Evolutionary conservation across 345 rosid species (phyloP).

Genomic region (Salix caprea): DNA sequence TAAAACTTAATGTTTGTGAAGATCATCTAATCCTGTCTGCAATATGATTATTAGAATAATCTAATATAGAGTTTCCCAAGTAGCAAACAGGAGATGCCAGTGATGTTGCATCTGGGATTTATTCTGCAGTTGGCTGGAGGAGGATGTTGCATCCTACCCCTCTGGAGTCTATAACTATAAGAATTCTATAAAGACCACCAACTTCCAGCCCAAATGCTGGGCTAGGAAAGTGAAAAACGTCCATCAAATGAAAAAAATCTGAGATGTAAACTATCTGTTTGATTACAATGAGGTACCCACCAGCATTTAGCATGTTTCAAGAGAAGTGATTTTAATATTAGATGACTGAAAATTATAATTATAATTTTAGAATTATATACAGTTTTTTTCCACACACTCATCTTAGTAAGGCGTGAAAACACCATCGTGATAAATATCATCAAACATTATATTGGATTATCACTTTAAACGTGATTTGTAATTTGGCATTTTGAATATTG

Average conservation of each 20-base stretch:
- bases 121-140: neutral
- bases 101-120: neutral
- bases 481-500: too few relatives aligned
- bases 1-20: neutral
- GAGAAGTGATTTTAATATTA: too few relatives aligned
- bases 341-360: too few relatives aligned
- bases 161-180: neutral
- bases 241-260: neutral
- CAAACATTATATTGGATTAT: too few relatives aligned
- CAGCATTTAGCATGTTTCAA: too few relatives aligned
- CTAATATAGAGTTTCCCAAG: neutral
- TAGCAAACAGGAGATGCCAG: neutral
- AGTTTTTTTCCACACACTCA: too few relatives aligned
- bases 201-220: neutral
- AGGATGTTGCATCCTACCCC: neutral
- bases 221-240: neutral
- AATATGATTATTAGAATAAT: neutral
- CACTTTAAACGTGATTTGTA: too few relatives aligned
- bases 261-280: neutral
- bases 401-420: too few relatives aligned
- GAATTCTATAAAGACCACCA: neutral
- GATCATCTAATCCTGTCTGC: neutral
- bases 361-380: too few relatives aligned
- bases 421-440: too few relatives aligned
- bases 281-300: neutral